Evolutionary conservation across 371 early-diverging fungal species (phyloP), one percentile per base, ranked within the genome.

Genomic region (Astathelohania contejeani): DNA sequence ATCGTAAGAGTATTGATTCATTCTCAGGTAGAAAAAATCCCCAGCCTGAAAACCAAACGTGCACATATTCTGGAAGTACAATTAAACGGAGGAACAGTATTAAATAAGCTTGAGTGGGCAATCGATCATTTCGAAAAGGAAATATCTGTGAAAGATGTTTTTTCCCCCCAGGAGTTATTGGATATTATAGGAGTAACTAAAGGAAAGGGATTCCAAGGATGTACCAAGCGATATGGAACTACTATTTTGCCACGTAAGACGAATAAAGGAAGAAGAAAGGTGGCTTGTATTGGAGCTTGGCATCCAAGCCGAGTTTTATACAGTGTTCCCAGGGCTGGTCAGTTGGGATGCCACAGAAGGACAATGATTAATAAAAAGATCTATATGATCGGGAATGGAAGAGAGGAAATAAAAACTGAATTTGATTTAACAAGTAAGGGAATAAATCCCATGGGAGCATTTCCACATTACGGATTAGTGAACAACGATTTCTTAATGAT

Each of bases 271-370:
- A 82, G 89, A 66, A 86, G 98, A 74, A 97, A 97, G 85, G 94
- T 97, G 67, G 98, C 95, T 70, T 97, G 98, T 84, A 95, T 97
- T 75, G 98, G 98, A 77, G 94, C 98, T 62, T 97, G 98, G 98
- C 98, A 97, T 81, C 98, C 98, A 74, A 80, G 85, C 72, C 85
- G 91, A 65, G 98, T 97, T 76, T 88, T 90, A 90, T 90, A 60
- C 83, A 86, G 95, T 54, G 94, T 97, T 66, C 86, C 98, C 60
- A 88, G 98, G 77, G 90, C 95, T 67, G 98, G 98, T 86, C 95
- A 94, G 81, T 80, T 85, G 76, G 98, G 98, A 79, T 94, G 88
- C 86, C 99, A 98, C 78, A 91, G 94, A 80, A 88, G 99, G 81
- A 94, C 94, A 61, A 92, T 92, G 79, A 77, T 84, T 66, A 98